Conservation (phyloP, 2,329 filamentous ascomycete genomes). For the Zopfia rhizophila region DNA sequence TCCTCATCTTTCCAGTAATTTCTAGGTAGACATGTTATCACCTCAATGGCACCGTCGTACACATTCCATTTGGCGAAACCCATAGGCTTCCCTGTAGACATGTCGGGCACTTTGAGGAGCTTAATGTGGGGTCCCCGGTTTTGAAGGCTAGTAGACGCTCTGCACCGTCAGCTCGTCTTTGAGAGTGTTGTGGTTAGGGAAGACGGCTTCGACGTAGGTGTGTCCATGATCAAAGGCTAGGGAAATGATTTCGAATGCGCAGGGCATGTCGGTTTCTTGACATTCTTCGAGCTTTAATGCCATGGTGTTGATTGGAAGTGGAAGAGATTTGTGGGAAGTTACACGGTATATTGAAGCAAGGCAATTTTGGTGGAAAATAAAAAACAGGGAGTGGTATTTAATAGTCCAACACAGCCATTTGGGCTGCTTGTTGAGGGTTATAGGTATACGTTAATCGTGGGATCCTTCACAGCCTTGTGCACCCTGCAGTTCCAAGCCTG, state of each 20-base stretch:
- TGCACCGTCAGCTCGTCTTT: constrained; percentile 9
- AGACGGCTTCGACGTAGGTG: constrained; percentile 19
- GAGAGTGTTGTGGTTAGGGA: constrained; percentile 15
- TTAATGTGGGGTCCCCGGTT: constrained; percentile 1
- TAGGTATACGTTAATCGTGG: no score
- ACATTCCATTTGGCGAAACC: constrained; percentile 20
- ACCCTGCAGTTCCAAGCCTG: no score
- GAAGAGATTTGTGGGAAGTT: no score
- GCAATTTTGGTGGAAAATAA: no score
- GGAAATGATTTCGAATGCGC: constrained; percentile 22
- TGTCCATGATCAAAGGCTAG: constrained; percentile 19
- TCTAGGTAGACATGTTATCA: constrained; percentile 3
- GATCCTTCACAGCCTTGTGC: no score
- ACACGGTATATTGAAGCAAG: no score
- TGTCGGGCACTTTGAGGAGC: constrained; percentile 12
- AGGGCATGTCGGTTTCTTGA: constrained; percentile 22
- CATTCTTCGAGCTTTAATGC: constrained; percentile 17
- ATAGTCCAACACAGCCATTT: no score
- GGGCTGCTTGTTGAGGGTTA: no score
- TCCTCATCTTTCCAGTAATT: constrained; percentile 19
- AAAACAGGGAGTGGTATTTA: no score
- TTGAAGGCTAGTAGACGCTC: constrained; percentile 11
- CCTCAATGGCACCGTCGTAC: constrained; percentile 12
- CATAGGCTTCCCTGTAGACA: constrained; percentile 8
- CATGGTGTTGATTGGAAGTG: no score